Percentiles rank a stretch among this genome's conserved stretches.
Evolutionary conservation across 305 asterid genomes (phyloP).

Genomic region (Coffea humblotiana): DNA sequence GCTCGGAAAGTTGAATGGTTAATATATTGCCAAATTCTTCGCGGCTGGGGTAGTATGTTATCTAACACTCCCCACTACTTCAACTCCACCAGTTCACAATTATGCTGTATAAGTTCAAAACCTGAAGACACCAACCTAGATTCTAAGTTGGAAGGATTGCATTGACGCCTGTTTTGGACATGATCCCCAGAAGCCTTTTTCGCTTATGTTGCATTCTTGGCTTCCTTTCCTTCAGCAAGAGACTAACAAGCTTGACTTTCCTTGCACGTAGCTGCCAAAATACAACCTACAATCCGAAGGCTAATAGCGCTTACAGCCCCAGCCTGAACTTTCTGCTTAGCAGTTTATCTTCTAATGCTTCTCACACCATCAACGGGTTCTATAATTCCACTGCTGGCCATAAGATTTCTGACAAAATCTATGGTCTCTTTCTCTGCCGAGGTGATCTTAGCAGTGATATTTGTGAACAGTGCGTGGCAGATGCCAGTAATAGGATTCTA

Average conservation of each 20-base stretch:
- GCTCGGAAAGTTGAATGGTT: too few species aligned
- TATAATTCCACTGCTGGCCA: background rate
- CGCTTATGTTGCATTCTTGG: background rate
- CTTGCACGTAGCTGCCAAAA: background rate
- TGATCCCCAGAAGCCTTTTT: background rate
- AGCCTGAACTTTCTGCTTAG: conserved; percentile 15
- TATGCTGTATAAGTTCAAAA: too few species aligned
- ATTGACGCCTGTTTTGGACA: background rate
- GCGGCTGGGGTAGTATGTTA: too few species aligned
- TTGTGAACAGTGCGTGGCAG: conserved; percentile 9
- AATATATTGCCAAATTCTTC: too few species aligned
- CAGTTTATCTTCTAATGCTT: background rate
- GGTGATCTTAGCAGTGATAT: conserved; percentile 7
- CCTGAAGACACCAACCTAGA: too few species aligned
- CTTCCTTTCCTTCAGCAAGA: background rate
- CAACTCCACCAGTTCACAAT: too few species aligned
- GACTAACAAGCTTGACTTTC: background rate
- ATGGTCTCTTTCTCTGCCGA: conserved; percentile 24
- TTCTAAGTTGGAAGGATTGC: background rate
- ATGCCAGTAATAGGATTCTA: background rate
- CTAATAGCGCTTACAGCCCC: background rate
- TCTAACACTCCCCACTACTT: too few species aligned
- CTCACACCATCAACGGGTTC: conserved; percentile 6
- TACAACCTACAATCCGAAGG: conserved; percentile 7
- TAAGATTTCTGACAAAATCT: background rate